Evolutionary conservation across 257 asterid genomes (phyloP).

Genomic region (Petunia secreta): DNA sequence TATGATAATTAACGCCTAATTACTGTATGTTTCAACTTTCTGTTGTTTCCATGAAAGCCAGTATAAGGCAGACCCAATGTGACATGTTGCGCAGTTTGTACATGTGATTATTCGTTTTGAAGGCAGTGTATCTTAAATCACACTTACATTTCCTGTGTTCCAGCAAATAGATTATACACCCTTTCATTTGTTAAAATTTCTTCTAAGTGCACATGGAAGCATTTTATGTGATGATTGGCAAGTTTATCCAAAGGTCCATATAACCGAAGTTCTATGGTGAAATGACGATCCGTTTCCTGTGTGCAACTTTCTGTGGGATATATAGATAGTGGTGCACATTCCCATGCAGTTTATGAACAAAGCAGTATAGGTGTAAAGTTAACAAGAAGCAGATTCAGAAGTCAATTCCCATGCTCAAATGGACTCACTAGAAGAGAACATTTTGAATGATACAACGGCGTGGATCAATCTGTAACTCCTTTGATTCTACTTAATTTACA

Average conservation of each 20-base stretch:
- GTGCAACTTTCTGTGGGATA: not conserved
- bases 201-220: not conserved
- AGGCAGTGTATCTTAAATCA: too few relatives aligned
- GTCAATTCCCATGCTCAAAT: not conserved
- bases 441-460: too few relatives aligned
- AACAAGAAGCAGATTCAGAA: not conserved
- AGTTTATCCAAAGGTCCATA: not conserved
- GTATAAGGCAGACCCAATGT: not conserved
- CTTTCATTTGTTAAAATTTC: conserved; percentile 12
- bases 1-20: not conserved
- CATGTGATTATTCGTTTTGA: too few relatives aligned
- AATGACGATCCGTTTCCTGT: not conserved
- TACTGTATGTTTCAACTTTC: not conserved
- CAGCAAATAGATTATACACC: not conserved
- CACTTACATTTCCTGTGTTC: too few relatives aligned
- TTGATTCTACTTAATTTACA: conserved; percentile 11
- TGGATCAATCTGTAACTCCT: not conserved
- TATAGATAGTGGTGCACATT: not conserved
- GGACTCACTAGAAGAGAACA: not conserved
- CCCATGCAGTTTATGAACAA: not conserved
- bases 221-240: not conserved
- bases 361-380: not conserved
- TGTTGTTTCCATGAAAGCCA: not conserved
- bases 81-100: not conserved
- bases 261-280: not conserved